Base-by-base conservation (phyloP, 202 grass and related monocot genomes). In the Cymbopogon flexuosus region DNA sequence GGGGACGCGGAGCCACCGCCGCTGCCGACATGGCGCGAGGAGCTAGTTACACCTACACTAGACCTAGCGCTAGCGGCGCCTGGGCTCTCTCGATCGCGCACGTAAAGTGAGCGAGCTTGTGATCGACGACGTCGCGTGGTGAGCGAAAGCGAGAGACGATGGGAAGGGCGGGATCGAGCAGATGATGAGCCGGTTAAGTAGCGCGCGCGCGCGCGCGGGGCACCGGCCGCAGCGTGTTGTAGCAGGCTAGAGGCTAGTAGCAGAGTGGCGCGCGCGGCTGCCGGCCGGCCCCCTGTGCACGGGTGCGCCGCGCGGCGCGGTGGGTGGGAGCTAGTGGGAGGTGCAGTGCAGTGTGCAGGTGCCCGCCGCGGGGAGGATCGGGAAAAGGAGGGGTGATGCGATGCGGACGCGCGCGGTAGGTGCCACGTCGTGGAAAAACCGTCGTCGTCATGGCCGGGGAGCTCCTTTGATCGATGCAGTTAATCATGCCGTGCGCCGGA, bases 331-430 rank as follows among this genome's bases (percentile, higher is more conserved):
- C n/a, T n/a, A n/a, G 36, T 69, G 40, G 46, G 46, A 49, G 46
- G 46, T 16, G 46, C 46, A 49, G 27, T 27, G 31, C 31, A 33
- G 13, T 6, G 13, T 6, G 46, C 14, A 47, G 45, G 45, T 15
- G 43, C 13, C 37, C 5, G 37, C 45, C 27, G 27, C 27, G 27
- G 27, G 27, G 27, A 27, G 27, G 27, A 27, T 27, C 27, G 27
- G 62, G 29, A 47, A 45, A 77, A 43, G 59, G 16, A n/a, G 9
- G 57, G 8, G 10, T 62, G 36, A 68, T 5, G 21, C 0, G 42
- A 13, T 45, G 42, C 27, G 11, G 34, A 57, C 62, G 76, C 67
- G 83, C 49, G 74, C 79, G 85, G 85, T 83, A 73, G 80, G 80
- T 83, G 85, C 14, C 29, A 63, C 77, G 83, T 83, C 37, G 18